Percentiles rank a stretch among this genome's conserved stretches.
phyloP scores from a whole-genome alignment of 495 filamentous ascomycete species.

The Aspergillus leporis region DNA sequence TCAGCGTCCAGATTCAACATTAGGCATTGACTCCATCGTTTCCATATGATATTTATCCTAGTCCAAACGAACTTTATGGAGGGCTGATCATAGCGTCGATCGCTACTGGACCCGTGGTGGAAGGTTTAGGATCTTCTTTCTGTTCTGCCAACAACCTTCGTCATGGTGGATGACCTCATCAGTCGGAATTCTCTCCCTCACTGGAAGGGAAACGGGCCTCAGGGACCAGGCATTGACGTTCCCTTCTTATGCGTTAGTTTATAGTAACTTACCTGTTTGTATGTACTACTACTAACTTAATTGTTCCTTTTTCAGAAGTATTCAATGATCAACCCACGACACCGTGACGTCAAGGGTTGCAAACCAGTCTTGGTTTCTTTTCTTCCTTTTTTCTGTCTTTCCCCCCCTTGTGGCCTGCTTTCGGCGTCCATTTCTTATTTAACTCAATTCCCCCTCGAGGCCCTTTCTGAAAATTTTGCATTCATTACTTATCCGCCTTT shows the following conservation, averaged over 20 bases:
- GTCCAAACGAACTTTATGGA: not conserved
- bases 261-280: not conserved
- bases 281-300: too few species aligned
- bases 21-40: not conserved
- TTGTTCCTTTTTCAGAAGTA: too few species aligned
- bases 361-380: not conserved
- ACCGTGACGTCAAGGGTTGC: slow-evolving; percentile 27
- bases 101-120: not conserved
- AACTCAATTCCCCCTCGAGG: not conserved
- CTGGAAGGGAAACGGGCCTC: not conserved
- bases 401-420: slow-evolving; percentile 5
- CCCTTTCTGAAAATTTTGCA: not conserved
- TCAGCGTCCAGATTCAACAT: not conserved
- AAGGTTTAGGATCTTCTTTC: not conserved
- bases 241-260: not conserved
- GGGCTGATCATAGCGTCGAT: not conserved
- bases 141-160: not conserved
- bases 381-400: slow-evolving; percentile 4
- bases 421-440: slow-evolving; percentile 7
- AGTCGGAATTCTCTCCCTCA: not conserved
- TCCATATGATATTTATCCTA: not conserved
- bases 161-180: not conserved
- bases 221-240: not conserved
- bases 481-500: slow-evolving; percentile 7
- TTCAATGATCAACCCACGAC: slow-evolving; percentile 14